Evolutionary conservation across 2,329 filamentous ascomycete species (phyloP).

Genomic region (Trichoderma cornu-damae): DNA sequence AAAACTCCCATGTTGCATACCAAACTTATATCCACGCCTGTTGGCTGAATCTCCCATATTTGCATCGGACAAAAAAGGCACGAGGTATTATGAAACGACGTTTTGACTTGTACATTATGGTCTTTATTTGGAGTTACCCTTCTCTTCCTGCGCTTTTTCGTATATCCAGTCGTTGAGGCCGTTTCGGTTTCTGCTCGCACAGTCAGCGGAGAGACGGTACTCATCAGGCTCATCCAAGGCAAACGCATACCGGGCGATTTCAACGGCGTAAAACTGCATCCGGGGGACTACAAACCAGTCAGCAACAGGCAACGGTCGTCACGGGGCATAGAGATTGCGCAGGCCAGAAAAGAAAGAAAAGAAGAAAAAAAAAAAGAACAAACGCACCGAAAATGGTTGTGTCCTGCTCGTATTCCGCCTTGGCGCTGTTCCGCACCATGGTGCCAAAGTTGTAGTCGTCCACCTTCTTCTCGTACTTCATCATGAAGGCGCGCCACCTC

Average conservation of each 20-base stretch:
- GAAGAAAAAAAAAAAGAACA: neutral
- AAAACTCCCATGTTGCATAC: neutral
- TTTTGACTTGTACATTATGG: neutral
- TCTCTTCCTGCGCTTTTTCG: slow-evolving; percentile 67
- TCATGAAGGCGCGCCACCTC: slow-evolving; percentile 91
- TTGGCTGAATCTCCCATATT: neutral
- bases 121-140: slow-evolving; percentile 28
- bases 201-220: slow-evolving; percentile 14
- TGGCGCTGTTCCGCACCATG: slow-evolving; percentile 74
- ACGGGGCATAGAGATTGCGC: no score
- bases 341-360: no score
- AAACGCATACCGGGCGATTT: slow-evolving; percentile 41
- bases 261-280: slow-evolving; percentile 53
- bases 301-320: neutral
- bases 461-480: slow-evolving; percentile 87
- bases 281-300: slow-evolving; percentile 41
- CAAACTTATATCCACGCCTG: neutral
- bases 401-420: slow-evolving; percentile 78
- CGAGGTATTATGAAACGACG: neutral
- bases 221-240: neutral
- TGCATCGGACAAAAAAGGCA: neutral
- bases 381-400: slow-evolving; percentile 82
- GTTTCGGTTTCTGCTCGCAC: slow-evolving; percentile 64
- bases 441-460: slow-evolving; percentile 98
- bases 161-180: slow-evolving; percentile 97